A percentile compares a stretch with the other conserved stretches of the same genome.
These are phyloP conservation scores for Chlamydomonas asymmetrica DNA, from an alignment of 139 green algal genomes.

Conservation along the genomic window DNA sequence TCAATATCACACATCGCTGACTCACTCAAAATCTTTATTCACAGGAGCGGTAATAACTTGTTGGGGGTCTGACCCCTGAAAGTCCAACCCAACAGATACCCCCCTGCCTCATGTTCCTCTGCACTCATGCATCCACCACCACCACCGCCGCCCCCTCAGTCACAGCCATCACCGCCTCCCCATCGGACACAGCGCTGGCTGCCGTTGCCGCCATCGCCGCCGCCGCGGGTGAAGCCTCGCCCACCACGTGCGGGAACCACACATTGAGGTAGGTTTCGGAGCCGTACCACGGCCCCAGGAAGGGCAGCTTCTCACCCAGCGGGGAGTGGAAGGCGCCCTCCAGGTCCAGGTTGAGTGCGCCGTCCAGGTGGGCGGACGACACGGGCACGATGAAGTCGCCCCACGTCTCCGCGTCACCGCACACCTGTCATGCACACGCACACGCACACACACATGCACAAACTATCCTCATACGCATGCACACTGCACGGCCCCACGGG, in stretches of 20 bases:
- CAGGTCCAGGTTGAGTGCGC: slow-evolving; percentile 62
- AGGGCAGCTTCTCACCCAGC: slow-evolving; percentile 56
- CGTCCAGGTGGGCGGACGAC: slow-evolving; percentile 62
- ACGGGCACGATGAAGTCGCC: slow-evolving; percentile 84
- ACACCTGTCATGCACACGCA: too few species aligned
- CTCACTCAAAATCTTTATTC: too few species aligned
- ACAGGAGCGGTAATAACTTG: too few species aligned
- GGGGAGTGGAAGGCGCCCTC: slow-evolving; percentile 75
- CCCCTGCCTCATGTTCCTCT: too few species aligned
- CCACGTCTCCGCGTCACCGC: slow-evolving; percentile 69
- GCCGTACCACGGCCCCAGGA: slow-evolving; percentile 69
- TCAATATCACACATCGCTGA: too few species aligned
- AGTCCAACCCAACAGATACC: too few species aligned
- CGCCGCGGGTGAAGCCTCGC: not conserved
- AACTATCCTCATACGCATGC: too few species aligned
- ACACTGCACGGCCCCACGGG: too few species aligned
- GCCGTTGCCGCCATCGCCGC: not conserved
- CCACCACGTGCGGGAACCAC: not conserved
- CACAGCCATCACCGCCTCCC: not conserved
- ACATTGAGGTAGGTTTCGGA: too few species aligned
- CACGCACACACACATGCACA: too few species aligned
- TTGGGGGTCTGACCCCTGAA: too few species aligned
- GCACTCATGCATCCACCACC: too few species aligned
- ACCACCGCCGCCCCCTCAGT: not conserved
- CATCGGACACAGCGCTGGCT: not conserved